Evolutionary conservation across 2,329 filamentous ascomycete species (phyloP), one percentile per base, ranked within the genome.

Genomic region (Neurospora sp.): DNA sequence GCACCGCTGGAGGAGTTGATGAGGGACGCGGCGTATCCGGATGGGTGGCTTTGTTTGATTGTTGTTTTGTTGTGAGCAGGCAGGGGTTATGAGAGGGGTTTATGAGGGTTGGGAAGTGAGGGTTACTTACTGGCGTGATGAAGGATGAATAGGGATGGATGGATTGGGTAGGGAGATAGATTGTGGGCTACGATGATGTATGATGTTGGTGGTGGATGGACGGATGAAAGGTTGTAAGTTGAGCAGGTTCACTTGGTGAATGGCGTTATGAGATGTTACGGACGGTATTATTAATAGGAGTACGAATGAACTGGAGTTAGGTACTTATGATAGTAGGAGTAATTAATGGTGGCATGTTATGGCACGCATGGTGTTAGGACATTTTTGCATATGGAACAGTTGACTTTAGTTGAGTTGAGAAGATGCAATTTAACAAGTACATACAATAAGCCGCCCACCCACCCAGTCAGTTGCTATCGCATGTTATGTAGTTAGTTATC

Each of bases 11-110:
- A 93, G 76, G 95, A 97, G 66, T 79, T 99, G 70, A 91, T 96
- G 81, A 86, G 89, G 70, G 91, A 91, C 76, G 91, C 92, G 4
- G 89, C 92, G 1, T 98, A 97, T 82, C 89, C 93, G 0, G 96
- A 99, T 80, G 96, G 96, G 0, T 99, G 94, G 91, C 80, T 97
- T 36, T 92, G 93, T 79, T 80, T 97, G 57, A 91, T 93, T 68
- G 87, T 97, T 5, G 85, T 89, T 23, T 90, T 96, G 82, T 84
- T 93, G 77, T 82, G 65, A 71, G 15, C 8, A 10, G 3, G 66
- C 8, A 4, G n/a, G 23, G 33, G 33, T 6, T 15, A 15, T 66
- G 39, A 40, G 39, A 5, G 39, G 17, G 38, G 4, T 12, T 19
- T 5, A 33, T 62, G 23, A 62, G 23, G 43, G 43, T 28, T 36